Conservation (phyloP, 2,329 filamentous ascomycete species). For the Leptosphaerulina australis region DNA sequence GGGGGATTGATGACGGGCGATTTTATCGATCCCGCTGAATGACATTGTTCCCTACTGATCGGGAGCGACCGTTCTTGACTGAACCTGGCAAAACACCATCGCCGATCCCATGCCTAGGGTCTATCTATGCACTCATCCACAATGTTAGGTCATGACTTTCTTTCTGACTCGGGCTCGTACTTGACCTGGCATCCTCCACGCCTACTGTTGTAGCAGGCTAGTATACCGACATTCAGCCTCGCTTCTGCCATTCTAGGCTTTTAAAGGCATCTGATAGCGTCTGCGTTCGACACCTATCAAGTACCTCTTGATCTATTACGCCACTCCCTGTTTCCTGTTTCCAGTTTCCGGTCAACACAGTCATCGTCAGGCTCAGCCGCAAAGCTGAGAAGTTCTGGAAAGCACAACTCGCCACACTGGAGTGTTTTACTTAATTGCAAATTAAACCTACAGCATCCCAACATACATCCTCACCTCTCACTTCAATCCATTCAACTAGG, state of each 20-base stretch:
- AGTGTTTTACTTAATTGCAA: constrained; percentile 13
- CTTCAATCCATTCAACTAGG: not conserved
- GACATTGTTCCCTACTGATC: constrained; percentile 28
- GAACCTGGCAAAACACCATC: constrained; percentile 29
- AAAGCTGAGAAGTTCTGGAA: constrained; percentile 7
- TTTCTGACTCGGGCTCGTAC: constrained; percentile 8
- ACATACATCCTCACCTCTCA: not conserved
- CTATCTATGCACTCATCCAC: constrained; percentile 16
- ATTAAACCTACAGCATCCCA: constrained; percentile 4
- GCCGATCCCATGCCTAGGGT: constrained; percentile 18
- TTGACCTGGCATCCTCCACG: constrained; percentile 7
- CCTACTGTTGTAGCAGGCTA: not conserved
- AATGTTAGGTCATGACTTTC: constrained; percentile 19
- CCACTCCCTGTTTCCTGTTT: constrained; percentile 16
- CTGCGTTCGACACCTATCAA: constrained; percentile 3
- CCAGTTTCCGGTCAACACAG: constrained; percentile 29
- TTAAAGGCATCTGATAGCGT: constrained; percentile 4
- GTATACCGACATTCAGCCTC: constrained; percentile 7
- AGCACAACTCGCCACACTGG: constrained; percentile 4
- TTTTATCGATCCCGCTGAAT: constrained; percentile 29
- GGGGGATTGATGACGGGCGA: constrained; percentile 27
- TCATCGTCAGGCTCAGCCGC: constrained; percentile 17
- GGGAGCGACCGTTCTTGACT: constrained; percentile 20
- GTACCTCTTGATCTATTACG: not conserved
- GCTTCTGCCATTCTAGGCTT: not conserved